Conservation (phyloP, 306 rosid species). For the Acacia acuminata region DNA sequence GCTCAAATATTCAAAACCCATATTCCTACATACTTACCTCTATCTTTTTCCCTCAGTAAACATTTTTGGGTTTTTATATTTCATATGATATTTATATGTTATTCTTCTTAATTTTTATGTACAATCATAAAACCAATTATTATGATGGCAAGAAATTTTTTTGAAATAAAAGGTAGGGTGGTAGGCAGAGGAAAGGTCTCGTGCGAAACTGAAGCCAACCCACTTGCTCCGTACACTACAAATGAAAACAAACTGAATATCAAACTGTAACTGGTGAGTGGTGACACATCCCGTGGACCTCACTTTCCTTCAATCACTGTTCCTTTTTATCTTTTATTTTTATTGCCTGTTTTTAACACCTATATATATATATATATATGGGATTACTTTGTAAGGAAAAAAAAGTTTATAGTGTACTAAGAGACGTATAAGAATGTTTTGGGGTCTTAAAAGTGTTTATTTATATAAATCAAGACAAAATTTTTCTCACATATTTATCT, state of each 20-base stretch:
- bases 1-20: too few species aligned
- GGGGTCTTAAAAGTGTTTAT: too few species aligned
- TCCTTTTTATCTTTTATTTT: background rate
- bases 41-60: too few species aligned
- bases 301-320: background rate
- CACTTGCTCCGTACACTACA: constrained; percentile 1
- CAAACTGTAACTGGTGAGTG: background rate
- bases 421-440: background rate
- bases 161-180: background rate
- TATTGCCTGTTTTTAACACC: background rate
- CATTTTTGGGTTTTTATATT: too few species aligned
- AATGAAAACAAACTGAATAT: constrained; percentile 8
- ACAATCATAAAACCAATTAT: too few species aligned
- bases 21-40: too few species aligned
- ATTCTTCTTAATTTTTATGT: too few species aligned
- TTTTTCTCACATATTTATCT: too few species aligned
- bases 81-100: too few species aligned
- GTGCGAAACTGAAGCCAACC: background rate
- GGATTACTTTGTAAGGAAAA: background rate
- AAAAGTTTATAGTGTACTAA: background rate
- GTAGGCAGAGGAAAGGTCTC: background rate
- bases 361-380: background rate
- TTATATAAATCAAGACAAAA: too few species aligned
- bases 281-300: background rate
- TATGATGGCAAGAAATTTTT: too few species aligned